Evolutionary conservation across 805 yeast species (phyloP).

Genomic region (Wickerhamia fluorescens): DNA sequence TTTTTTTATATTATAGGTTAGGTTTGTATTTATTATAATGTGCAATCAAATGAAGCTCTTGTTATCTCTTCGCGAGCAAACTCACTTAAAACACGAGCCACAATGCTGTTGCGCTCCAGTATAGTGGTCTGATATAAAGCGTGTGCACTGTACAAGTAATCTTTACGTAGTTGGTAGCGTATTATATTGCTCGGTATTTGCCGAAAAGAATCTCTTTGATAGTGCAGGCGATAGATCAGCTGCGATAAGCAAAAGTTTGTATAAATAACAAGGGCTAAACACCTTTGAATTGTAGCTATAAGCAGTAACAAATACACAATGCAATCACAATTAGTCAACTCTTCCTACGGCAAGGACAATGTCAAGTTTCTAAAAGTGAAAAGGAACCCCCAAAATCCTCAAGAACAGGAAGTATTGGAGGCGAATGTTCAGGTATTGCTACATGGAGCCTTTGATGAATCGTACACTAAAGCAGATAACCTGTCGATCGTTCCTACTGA

Average conservation of each 20-base stretch:
- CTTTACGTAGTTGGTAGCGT: neutral
- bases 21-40: no score
- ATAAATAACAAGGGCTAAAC: neutral
- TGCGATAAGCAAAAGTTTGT: neutral
- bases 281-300: no score
- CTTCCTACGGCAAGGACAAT: constrained; percentile 87
- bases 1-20: no score
- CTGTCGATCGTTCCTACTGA: constrained; percentile 89
- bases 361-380: constrained; percentile 88
- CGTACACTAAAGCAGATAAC: constrained; percentile 87
- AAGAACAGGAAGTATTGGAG: constrained; percentile 76
- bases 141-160: no score
- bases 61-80: no score
- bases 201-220: neutral
- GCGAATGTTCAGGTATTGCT: constrained; percentile 72
- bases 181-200: neutral
- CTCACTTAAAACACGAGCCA: no score
- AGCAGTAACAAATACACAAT: neutral
- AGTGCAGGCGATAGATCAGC: no score
- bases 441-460: constrained; percentile 69
- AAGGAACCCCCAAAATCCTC: constrained; percentile 66
- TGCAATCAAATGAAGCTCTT: no score
- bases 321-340: constrained; percentile 14
- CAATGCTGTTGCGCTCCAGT: no score
- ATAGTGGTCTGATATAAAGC: no score